phyloP scores from a whole-genome alignment of 108 stramenopile species.

The Parietichytrium sp. region DNA sequence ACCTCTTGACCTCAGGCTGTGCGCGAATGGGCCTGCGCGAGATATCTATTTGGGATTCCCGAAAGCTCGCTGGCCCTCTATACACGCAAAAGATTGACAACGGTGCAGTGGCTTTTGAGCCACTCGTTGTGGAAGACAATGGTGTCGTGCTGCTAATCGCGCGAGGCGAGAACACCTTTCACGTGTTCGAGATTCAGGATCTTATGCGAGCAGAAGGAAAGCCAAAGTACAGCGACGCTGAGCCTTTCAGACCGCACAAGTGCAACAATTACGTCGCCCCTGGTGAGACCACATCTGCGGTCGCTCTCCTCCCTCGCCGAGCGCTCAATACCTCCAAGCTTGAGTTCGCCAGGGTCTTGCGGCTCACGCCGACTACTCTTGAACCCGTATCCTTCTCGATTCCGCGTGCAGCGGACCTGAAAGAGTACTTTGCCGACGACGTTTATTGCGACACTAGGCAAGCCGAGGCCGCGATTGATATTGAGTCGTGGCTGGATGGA shows the following conservation, averaged over 20 bases:
- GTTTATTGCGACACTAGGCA: neutral
- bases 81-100: neutral
- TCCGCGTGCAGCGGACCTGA: neutral
- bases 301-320: slow-evolving; percentile 30
- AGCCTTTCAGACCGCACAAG: neutral
- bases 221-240: neutral
- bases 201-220: neutral
- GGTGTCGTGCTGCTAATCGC: neutral
- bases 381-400: slow-evolving; percentile 28
- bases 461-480: neutral
- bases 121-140: neutral
- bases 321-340: neutral
- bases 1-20: neutral
- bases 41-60: slow-evolving; percentile 16
- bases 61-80: neutral
- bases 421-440: slow-evolving; percentile 20
- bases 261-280: neutral
- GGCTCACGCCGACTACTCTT: neutral
- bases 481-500: slow-evolving; percentile 9
- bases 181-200: slow-evolving; percentile 1
- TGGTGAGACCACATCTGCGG: neutral
- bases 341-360: neutral
- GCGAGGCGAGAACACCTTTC: slow-evolving; percentile 32
- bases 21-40: slow-evolving; percentile 22
- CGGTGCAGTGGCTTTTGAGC: neutral